Conservation (phyloP, 2,329 filamentous ascomycete genomes). For the Amylocarpus encephaloides region DNA sequence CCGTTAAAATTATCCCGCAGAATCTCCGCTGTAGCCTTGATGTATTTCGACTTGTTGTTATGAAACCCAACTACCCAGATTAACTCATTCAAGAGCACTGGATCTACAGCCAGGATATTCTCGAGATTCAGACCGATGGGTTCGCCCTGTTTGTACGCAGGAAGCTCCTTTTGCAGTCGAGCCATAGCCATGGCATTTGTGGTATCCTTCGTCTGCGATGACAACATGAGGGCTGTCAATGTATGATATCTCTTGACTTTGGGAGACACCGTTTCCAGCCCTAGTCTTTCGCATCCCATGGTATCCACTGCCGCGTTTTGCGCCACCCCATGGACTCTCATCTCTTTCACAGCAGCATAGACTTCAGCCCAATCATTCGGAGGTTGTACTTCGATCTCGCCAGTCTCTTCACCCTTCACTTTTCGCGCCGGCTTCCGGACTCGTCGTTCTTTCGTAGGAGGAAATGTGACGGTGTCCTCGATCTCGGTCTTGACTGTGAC, state of each 20-base stretch:
- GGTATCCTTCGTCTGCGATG: slow-evolving; percentile 68
- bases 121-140: slow-evolving; percentile 50
- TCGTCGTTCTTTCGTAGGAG: slow-evolving; percentile 30
- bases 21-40: slow-evolving; percentile 58
- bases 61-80: slow-evolving; percentile 68
- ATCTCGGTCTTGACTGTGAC: slow-evolving; percentile 38
- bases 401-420: slow-evolving; percentile 37
- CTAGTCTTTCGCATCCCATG: slow-evolving; percentile 86
- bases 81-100: slow-evolving; percentile 53
- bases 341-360: slow-evolving; percentile 69
- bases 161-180: slow-evolving; percentile 56
- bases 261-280: slow-evolving; percentile 42
- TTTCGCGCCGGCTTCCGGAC: slow-evolving; percentile 43
- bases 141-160: slow-evolving; percentile 29
- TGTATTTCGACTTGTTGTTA: slow-evolving; percentile 68
- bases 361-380: slow-evolving; percentile 80
- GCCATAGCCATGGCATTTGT: slow-evolving; percentile 64
- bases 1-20: slow-evolving; percentile 51
- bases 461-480: slow-evolving; percentile 26
- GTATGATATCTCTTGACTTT: slow-evolving; percentile 61
- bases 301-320: slow-evolving; percentile 86
- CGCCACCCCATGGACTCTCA: slow-evolving; percentile 57
- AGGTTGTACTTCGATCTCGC: slow-evolving; percentile 41
- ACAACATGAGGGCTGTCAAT: slow-evolving; percentile 64
- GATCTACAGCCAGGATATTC: slow-evolving; percentile 55